Evolutionary conservation across 2,329 filamentous ascomycete species (phyloP), one percentile per base, ranked within the genome.

Genomic region (Stenocarpella maydis): DNA sequence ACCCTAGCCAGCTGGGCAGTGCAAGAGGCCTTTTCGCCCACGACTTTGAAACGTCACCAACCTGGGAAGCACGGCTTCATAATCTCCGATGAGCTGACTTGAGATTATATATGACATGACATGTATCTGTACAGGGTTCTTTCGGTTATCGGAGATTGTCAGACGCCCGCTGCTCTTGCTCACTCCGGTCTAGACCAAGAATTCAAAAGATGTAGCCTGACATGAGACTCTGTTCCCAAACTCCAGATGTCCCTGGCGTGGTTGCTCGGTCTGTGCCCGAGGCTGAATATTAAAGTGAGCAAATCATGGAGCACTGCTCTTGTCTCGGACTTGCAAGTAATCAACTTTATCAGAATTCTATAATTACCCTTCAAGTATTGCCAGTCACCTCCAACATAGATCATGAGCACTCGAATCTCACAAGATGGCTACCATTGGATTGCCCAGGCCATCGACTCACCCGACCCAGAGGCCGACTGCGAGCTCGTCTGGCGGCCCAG

Each of bases 341-440:
- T 28, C 5, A n/a, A 43, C 14, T 26, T 2, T n/a, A n/a, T 43
- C 7, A 1, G 43, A n/a, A 0, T n/a, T 14, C 17, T 61, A 0
- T 9, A 17, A 15, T 8, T 28, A n/a, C 8, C 3, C n/a, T 45
- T 15, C 19, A n/a, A 31, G 5, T 21, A n/a, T 12, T 4, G 4
- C 17, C 24, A 1, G 1, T 4, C 24, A 34, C 9, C 39, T 2
- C 31, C 24, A 31, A 45, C 14, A 7, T 15, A 19, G 10, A 60
- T n/a, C 39, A 61, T 61, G 55, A 45, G 0, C 45, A 21, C 55
- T 26, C 28, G 31, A 21, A 15, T 45, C 12, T 61, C 39, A 15
- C 55, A 61, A 61, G 39, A 45, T 7, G 55, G 55, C 39, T 61
- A 61, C 31, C 39, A 61, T 26, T 61, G 55, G 55, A 61, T 61